Evolutionary conservation across 805 yeast species (phyloP), one percentile per base, ranked within the genome.

Genomic region (Ogataea salicorniae): DNA sequence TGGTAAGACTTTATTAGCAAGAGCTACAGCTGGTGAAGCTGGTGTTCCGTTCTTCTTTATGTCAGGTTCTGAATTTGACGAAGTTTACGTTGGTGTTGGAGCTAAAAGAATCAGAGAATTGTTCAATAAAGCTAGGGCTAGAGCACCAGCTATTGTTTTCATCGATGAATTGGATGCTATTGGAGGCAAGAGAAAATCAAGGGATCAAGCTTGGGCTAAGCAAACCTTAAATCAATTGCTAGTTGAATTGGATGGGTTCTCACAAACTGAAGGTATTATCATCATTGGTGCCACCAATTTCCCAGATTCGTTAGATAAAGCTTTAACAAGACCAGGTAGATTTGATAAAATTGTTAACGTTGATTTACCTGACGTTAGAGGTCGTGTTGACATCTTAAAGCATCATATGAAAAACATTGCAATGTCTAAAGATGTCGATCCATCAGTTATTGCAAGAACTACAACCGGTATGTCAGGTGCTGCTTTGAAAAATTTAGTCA

Each of bases 381-480:
- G 99, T 41, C 84, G 99, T 64, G 76, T 92, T 37, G 97, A 90
- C 56, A 95, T 95, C 54, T 75, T 94, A 67, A 81, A 80, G 61
- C 96, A 86, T 64, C 97, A 94, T 68, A 83, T 92, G 87, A 81
- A 82, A 60, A 90, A 91, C 62, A 89, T 94, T 43, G 96, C 94
- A 53, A 73, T 88, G 47, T 80, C 95, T 7, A 79, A 84, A 51
- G 82, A 83, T 56, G 97, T 94, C 35, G 96, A 94, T 64, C 86
- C 96, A 31, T 76, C 88, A 18, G 77, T 90, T 50, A 79, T 94
- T 62, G 99, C 99, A 9, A 80, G 99, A 67, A 97, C 97, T 50
- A 94, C 99, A 2, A 95, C 98, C 3, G 99, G 99, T 14, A 77
- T 94, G 59, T 84, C 95, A n/a, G 99, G 99, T 63, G 99, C 99